Conservation (phyloP, 73 alveolate species). For the Paramecium caudatum region DNA sequence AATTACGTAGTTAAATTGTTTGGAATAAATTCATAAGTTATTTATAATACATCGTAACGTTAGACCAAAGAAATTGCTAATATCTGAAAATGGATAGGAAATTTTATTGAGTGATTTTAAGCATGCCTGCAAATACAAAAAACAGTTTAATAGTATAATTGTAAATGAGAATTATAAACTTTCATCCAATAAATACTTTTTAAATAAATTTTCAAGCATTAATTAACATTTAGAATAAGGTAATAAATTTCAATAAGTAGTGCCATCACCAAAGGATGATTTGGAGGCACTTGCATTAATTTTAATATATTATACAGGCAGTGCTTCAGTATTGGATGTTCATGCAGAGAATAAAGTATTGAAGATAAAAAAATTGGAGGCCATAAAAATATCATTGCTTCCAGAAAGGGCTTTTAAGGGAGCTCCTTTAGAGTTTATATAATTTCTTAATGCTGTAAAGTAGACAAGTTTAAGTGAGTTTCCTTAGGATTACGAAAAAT, state of each 20-base stretch:
- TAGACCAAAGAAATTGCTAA: constrained; percentile 52
- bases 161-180: neutral
- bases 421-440: constrained; percentile 45
- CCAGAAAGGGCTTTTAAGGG: constrained; percentile 38
- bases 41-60: constrained; percentile 38
- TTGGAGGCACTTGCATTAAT: constrained; percentile 35
- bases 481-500: constrained; percentile 45
- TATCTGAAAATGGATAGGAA: neutral
- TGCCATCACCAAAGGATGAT: constrained; percentile 60
- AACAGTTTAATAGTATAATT: neutral
- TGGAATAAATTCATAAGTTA: constrained; percentile 6
- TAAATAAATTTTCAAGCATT: constrained; percentile 33
- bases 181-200: constrained; percentile 17
- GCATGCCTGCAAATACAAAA: constrained; percentile 21
- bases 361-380: constrained; percentile 38
- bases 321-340: neutral
- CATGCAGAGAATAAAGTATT: constrained; percentile 11
- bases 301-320: neutral
- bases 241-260: neutral
- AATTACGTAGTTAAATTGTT: neutral
- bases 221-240: constrained; percentile 60
- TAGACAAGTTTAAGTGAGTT: neutral
- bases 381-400: neutral
- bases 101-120: constrained; percentile 45
- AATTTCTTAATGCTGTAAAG: constrained; percentile 1